These are phyloP conservation scores for Venturia effusa DNA, from an alignment of 2,329 filamentous ascomycete species.

Conservation along the genomic window DNA sequence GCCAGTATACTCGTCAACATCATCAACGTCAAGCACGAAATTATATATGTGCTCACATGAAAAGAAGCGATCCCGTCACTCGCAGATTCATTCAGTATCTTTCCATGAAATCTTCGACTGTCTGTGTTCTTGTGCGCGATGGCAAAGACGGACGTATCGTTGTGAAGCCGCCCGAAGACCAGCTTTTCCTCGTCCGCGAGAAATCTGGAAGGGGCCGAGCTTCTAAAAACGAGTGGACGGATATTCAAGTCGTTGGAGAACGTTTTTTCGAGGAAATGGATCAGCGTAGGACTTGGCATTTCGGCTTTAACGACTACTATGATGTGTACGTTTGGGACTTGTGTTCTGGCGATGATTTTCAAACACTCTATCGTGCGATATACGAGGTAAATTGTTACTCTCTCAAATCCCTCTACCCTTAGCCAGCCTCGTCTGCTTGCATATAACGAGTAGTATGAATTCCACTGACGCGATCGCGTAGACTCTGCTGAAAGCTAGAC, in stretches of 20 bases:
- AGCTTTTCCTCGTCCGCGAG: slow-evolving; percentile 29
- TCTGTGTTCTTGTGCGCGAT: background rate
- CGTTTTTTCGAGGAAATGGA: slow-evolving; percentile 32
- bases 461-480: background rate
- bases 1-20: background rate
- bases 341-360: slow-evolving; percentile 22
- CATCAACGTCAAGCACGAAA: slow-evolving; percentile 23
- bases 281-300: slow-evolving; percentile 24
- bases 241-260: slow-evolving; percentile 24
- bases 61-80: slow-evolving; percentile 30
- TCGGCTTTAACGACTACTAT: slow-evolving; percentile 33
- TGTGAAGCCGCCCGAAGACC: slow-evolving; percentile 21
- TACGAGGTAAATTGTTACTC: slow-evolving; percentile 23
- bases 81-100: slow-evolving; percentile 34
- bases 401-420: slow-evolving; percentile 21
- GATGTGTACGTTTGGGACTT: slow-evolving; percentile 33
- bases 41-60: slow-evolving; percentile 32
- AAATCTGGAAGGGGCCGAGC: slow-evolving; percentile 30
- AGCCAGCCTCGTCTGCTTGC: slow-evolving; percentile 17
- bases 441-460: background rate
- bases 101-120: slow-evolving; percentile 24
- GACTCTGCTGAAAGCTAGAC: background rate
- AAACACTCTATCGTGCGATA: slow-evolving; percentile 21
- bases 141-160: background rate
- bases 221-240: slow-evolving; percentile 27